Evolutionary conservation across 2,329 filamentous ascomycete species (phyloP).

Genomic region (Paraphoma sp.): DNA sequence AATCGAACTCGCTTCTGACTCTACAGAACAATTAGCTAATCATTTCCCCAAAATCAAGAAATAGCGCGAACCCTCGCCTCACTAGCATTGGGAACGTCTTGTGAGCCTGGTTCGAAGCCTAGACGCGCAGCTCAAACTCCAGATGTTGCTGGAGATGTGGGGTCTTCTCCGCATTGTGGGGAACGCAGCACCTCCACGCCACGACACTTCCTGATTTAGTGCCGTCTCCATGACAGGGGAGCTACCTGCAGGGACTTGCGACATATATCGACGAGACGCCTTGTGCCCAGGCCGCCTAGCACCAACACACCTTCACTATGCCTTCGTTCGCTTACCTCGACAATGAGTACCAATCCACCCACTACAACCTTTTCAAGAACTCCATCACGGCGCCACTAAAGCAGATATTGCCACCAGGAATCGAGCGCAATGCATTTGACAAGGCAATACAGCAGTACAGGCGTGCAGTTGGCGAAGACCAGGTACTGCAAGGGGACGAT

Average conservation of each 20-base stretch:
- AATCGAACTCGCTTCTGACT: no score
- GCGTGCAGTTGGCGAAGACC: slow-evolving; percentile 45
- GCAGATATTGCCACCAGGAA: slow-evolving; percentile 50
- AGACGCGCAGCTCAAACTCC: no score
- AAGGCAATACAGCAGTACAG: slow-evolving; percentile 46
- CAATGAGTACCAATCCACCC: slow-evolving; percentile 51
- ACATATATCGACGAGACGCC: neutral
- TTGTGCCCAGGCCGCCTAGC: neutral
- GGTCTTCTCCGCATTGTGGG: slow-evolving; percentile 25
- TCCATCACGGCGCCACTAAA: slow-evolving; percentile 48
- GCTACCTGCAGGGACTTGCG: neutral
- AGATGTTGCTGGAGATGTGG: slow-evolving; percentile 9
- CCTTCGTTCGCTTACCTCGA: slow-evolving; percentile 44
- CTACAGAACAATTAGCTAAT: no score
- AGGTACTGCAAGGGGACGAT: slow-evolving; percentile 48
- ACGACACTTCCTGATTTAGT: neutral
- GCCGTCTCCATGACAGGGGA: neutral
- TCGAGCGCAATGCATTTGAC: slow-evolving; percentile 48
- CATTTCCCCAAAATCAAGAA: no score
- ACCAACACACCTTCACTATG: slow-evolving; percentile 8
- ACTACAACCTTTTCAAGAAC: slow-evolving; percentile 51
- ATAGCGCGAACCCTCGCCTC: no score
- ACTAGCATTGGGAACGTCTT: no score
- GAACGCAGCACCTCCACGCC: slow-evolving; percentile 1
- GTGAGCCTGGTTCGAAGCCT: no score